phyloP scores from a whole-genome alignment of 106 monocot genomes.

The Acanthochlamys bracteata region DNA sequence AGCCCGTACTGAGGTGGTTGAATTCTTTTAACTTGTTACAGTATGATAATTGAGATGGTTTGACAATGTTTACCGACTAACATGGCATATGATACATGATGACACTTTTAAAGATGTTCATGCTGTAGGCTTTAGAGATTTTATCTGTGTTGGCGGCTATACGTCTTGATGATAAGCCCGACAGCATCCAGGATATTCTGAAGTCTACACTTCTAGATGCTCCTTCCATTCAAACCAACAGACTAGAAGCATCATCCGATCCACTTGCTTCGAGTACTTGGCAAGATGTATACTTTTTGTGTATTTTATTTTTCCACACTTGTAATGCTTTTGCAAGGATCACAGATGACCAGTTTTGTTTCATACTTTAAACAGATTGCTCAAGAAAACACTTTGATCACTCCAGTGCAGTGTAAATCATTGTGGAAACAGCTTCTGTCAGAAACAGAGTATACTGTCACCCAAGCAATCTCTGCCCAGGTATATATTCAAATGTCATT shows the following conservation, averaged over 20 bases:
- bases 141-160: constrained; percentile 54
- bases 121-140: constrained; percentile 45
- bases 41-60: too few relatives aligned
- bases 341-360: neutral
- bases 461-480: constrained; percentile 63
- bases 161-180: constrained; percentile 49
- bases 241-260: constrained; percentile 21
- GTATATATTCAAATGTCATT: constrained; percentile 25
- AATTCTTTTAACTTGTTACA: too few relatives aligned
- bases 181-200: constrained; percentile 48
- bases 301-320: neutral
- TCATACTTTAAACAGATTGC: constrained; percentile 31
- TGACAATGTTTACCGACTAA: too few relatives aligned
- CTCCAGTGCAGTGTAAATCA: constrained; percentile 65
- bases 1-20: constrained; percentile 44
- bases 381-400: constrained; percentile 41
- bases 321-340: too few relatives aligned
- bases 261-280: constrained; percentile 60
- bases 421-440: constrained; percentile 63
- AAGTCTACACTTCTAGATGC: constrained; percentile 37
- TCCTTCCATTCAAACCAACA: constrained; percentile 15
- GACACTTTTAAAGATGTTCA: too few relatives aligned
- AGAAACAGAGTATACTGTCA: constrained; percentile 50
- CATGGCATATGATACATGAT: too few relatives aligned
- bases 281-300: constrained; percentile 33